phyloP scores from a whole-genome alignment of 1,284 basidiomycete species.

The Naganishia sp. region DNA sequence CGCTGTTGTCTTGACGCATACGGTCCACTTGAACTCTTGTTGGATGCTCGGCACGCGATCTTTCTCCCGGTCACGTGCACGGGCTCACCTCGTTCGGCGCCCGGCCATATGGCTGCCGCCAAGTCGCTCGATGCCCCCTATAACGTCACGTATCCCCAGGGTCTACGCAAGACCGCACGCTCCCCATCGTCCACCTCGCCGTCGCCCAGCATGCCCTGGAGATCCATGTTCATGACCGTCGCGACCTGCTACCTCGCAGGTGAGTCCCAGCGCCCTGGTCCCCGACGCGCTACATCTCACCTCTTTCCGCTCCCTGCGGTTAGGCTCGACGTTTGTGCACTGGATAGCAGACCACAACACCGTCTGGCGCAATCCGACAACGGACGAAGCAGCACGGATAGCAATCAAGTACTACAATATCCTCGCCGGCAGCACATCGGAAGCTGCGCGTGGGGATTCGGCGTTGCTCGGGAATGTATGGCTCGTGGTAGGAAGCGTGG shows the following conservation, averaged over 20 bases:
- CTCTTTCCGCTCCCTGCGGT: not conserved
- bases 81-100: no score
- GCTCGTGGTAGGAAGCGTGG: constrained; percentile 24
- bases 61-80: constrained; percentile 24
- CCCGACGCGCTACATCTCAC: not conserved
- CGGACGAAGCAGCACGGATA: constrained; percentile 25
- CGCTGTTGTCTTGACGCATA: not conserved
- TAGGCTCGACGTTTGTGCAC: constrained; percentile 32
- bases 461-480: constrained; percentile 22
- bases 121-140: not conserved
- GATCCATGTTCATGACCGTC: constrained; percentile 28
- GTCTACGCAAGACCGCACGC: not conserved
- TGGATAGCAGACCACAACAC: constrained; percentile 34
- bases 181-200: not conserved
- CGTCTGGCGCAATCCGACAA: constrained; percentile 29
- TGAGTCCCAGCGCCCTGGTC: not conserved
- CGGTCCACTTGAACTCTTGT: not conserved
- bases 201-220: constrained; percentile 14
- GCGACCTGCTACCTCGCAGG: constrained; percentile 33
- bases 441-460: constrained; percentile 5
- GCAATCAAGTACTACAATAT: constrained; percentile 29
- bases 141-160: not conserved
- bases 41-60: constrained; percentile 16
- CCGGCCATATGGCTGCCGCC: no score
- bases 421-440: constrained; percentile 18